Base-by-base conservation (phyloP, 352 stramenopile genomes). In the Phytopythium oedochilum region DNA sequence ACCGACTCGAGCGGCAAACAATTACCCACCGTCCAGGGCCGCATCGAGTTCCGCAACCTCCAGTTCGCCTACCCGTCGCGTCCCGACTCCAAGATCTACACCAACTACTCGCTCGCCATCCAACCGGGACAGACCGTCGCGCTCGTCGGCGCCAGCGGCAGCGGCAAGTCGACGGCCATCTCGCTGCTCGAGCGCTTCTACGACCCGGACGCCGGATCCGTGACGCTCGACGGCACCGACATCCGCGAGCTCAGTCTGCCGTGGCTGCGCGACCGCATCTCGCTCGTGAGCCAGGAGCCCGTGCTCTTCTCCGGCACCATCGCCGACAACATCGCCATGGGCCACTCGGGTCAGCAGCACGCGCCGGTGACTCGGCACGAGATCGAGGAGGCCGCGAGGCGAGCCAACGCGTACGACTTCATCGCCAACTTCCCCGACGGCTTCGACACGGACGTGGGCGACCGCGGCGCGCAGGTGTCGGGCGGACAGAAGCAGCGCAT, bases 321-420 rank as follows among this genome's bases (percentile, higher is more conserved):
- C 31, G 60, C 61, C 18, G 66, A 83, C 18, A 83, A 85, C 56
- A 83, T 85, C 63, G 52, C 59, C 5, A 75, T 89, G 42, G 86
- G 83, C 11, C 72, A 73, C 15, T 63, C 58, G 5, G 45, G 60
- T 40, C n/a, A n/a, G n/a, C n/a, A n/a, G n/a, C n/a, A n/a, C n/a
- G n/a, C n/a, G n/a, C n/a, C n/a, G n/a, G 78, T 71, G 5, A 86
- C 66, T 5, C 56, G 70, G n/a, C 66, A 86, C 14, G 57, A 96
- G 54, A 69, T 97, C 35, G 64, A 80, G 22, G 31, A 88, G 20
- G 90, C 88, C n/a, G 86, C 88, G 2, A 78, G 74, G 55, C 59
- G 88, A 31, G 88, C 92, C 20, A 97, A 95, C 67, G 88, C 88
- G 0, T 67, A 92, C 61, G 67, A 83, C 53, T 98, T 97, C 57